These are phyloP conservation scores for Boeremia lycopersici DNA, from an alignment of 2,329 filamentous ascomycete genomes.

Conservation along the genomic window DNA sequence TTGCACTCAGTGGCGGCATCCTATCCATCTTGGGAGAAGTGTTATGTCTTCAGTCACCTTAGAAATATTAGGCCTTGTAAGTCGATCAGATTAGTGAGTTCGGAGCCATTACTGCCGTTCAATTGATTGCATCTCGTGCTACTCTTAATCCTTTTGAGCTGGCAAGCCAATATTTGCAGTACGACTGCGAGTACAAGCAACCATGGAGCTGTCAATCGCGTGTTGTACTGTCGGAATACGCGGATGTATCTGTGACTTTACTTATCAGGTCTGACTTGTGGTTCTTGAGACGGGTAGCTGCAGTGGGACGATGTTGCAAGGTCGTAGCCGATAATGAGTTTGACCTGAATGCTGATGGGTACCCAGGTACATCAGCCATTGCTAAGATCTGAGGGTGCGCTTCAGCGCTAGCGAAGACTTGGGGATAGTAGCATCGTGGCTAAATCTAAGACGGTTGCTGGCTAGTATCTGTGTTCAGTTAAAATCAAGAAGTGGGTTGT, in stretches of 20 bases:
- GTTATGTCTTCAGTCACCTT: background rate
- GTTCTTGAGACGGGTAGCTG: background rate
- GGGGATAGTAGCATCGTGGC: background rate
- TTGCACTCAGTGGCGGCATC: background rate
- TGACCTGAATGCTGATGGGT: background rate
- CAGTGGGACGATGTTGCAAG: background rate
- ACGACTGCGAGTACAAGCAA: background rate
- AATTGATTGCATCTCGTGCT: background rate
- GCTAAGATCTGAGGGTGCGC: background rate
- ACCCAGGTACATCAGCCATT: background rate
- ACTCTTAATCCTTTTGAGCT: background rate
- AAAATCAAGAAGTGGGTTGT: background rate
- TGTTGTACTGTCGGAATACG: constrained; percentile 2
- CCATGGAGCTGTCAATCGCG: constrained; percentile 17
- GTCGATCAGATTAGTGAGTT: background rate
- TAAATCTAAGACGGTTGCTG: background rate
- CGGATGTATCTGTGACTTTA: background rate
- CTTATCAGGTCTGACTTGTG: background rate
- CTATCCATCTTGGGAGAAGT: background rate
- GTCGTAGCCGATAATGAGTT: too few species aligned
- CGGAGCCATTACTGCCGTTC: background rate
- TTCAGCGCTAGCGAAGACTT: background rate
- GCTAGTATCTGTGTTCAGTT: background rate
- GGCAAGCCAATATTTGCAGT: background rate
- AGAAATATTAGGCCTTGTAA: too few species aligned